Percentiles rank a stretch among this genome's conserved stretches.
These are phyloP conservation scores for Lasiodiplodia sp. DNA, from an alignment of 2,329 filamentous ascomycete species.

Conservation along the genomic window DNA sequence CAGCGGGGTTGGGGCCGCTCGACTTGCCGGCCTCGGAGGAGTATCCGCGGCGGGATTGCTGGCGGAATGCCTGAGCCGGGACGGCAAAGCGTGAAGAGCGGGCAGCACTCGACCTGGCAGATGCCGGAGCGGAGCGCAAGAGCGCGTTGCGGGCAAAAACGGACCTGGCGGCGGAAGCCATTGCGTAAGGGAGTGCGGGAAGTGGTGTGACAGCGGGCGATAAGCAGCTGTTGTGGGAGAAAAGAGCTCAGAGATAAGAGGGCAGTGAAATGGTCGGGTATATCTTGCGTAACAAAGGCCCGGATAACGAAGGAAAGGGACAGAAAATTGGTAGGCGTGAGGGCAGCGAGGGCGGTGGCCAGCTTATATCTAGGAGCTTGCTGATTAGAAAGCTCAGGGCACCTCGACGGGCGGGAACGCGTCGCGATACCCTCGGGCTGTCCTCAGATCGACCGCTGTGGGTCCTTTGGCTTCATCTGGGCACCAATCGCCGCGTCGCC, in stretches of 20 bases:
- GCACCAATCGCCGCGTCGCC: conserved; percentile 20
- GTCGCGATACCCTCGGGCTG: conserved; percentile 19
- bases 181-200: not conserved
- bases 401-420: not conserved
- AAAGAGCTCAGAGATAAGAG: conserved; percentile 9
- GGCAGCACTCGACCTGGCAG: conserved; percentile 63
- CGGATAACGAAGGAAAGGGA: not conserved
- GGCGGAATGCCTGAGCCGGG: conserved; percentile 59
- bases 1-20: conserved; percentile 56
- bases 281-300: conserved; percentile 2
- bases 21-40: conserved; percentile 51
- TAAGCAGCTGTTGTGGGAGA: conserved; percentile 3
- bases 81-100: conserved; percentile 56
- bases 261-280: conserved; percentile 9
- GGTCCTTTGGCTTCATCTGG: conserved; percentile 22
- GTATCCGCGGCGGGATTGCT: conserved; percentile 79
- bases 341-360: not conserved
- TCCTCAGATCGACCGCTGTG: conserved; percentile 16
- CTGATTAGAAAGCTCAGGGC: conserved; percentile 17
- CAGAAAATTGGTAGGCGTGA: not conserved
- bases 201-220: conserved; percentile 19
- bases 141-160: conserved; percentile 36
- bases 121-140: conserved; percentile 50
- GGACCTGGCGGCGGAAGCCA: conserved; percentile 29
- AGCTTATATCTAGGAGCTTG: conserved; percentile 23